A percentile compares a stretch with the other conserved stretches of the same genome.
Conservation (phyloP, 768 basidiomycete genomes). For the Russula brevipes region DNA sequence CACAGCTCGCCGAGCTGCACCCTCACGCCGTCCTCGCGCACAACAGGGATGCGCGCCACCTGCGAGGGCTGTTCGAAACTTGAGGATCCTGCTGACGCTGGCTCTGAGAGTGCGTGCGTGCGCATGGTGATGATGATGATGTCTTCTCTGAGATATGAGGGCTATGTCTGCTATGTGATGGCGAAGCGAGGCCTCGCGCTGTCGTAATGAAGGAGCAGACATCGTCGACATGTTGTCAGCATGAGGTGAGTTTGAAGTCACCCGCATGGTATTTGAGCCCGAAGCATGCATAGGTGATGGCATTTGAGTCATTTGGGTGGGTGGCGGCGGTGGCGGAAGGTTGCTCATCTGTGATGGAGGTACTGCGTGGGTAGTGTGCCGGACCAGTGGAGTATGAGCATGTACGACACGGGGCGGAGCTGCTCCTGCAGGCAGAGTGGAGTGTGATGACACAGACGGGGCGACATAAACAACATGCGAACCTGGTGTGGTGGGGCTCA, state of each 20-base stretch:
- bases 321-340: neutral
- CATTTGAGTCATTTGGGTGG: neutral
- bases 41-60: slow-evolving; percentile 58
- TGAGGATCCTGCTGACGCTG: slow-evolving; percentile 48
- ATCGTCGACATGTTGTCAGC: slow-evolving; percentile 9
- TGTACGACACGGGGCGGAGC: neutral
- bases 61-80: slow-evolving; percentile 50
- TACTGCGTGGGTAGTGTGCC: neutral
- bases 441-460: neutral
- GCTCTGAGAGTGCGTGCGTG: slow-evolving; percentile 25
- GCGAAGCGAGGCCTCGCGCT: slow-evolving; percentile 14
- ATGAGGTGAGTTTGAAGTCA: slow-evolving; percentile 13
- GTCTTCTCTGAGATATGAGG: slow-evolving; percentile 7
- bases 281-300: neutral
- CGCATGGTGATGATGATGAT: slow-evolving; percentile 14
- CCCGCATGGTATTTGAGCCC: neutral
- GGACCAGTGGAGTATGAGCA: neutral
- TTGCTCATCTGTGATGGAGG: neutral
- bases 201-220: slow-evolving; percentile 10
- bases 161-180: slow-evolving; percentile 7
- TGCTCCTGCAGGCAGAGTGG: slow-evolving; percentile 2
- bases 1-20: slow-evolving; percentile 68
- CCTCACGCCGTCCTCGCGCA: slow-evolving; percentile 60
- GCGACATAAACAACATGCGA: neutral
- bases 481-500: neutral